These are phyloP conservation scores for Metschnikowia santaceciliae DNA, from an alignment of 805 yeast genomes.

Conservation along the genomic window DNA sequence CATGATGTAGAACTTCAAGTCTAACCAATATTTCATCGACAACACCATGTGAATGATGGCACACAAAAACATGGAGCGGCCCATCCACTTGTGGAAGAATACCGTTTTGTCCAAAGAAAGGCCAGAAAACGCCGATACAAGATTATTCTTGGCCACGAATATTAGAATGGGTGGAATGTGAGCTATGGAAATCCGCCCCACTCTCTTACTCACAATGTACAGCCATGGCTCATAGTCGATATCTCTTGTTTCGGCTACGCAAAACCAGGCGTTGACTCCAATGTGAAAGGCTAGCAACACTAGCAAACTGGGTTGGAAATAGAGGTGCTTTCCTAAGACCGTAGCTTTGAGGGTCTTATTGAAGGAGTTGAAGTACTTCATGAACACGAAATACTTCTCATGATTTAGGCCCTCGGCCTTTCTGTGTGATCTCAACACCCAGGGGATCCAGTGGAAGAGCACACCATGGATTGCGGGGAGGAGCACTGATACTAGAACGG, in stretches of 20 bases:
- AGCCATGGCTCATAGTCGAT: constrained; percentile 35
- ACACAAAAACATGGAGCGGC: constrained; percentile 36
- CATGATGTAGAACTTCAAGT: constrained; percentile 35
- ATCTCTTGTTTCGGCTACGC: constrained; percentile 32
- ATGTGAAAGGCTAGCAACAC: constrained; percentile 25
- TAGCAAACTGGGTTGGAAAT: constrained; percentile 41
- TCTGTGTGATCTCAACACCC: constrained; percentile 25
- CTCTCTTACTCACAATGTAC: constrained; percentile 41
- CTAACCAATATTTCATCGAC: constrained; percentile 39
- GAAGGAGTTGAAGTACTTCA: constrained; percentile 26
- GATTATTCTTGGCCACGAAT: constrained; percentile 37
- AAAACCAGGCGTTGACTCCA: constrained; percentile 27
- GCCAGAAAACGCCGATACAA: constrained; percentile 38
- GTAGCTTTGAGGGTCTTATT: constrained; percentile 25
- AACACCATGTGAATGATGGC: constrained; percentile 34
- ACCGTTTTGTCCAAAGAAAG: constrained; percentile 37
- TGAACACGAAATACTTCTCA: constrained; percentile 22
- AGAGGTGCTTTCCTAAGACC: constrained; percentile 18
- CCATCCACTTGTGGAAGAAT: constrained; percentile 44
- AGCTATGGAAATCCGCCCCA: constrained; percentile 38
- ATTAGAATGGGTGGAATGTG: constrained; percentile 37
- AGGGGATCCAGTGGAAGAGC: constrained; percentile 42
- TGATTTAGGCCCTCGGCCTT: constrained; percentile 12
- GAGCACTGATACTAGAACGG: constrained; percentile 24
- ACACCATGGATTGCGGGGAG: constrained; percentile 36